Percentiles rank a stretch among this genome's conserved stretches.
Conservation (phyloP, 2,329 filamentous ascomycete species). For the Aschersonia sp. region DNA sequence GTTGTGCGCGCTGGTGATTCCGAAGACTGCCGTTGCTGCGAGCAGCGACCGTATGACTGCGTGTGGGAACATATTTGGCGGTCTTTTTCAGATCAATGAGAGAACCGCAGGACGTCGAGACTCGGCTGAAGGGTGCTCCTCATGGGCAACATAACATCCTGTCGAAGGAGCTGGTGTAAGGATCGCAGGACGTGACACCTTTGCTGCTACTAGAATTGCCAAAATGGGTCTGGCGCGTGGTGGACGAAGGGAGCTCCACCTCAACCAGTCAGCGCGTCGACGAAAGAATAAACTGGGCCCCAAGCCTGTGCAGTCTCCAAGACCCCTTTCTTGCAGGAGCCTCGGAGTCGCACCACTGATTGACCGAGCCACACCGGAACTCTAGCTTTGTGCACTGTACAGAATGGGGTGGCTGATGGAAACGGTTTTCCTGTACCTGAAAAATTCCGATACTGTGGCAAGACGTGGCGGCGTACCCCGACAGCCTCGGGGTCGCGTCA, state of each 20-base stretch:
- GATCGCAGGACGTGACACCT: not conserved
- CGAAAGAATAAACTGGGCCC: not conserved
- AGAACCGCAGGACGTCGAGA: no score
- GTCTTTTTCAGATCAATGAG: no score
- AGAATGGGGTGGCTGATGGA: not conserved
- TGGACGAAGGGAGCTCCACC: not conserved
- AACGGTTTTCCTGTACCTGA: not conserved
- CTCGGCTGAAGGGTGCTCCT: no score
- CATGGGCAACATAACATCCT: no score
- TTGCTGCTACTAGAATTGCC: not conserved
- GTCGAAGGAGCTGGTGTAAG: no score
- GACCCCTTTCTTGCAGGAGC: not conserved
- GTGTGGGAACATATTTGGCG: constrained; percentile 13
- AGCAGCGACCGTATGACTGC: constrained; percentile 25
- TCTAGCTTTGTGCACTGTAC: not conserved
- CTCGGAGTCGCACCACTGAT: not conserved
- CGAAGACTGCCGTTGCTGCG: constrained; percentile 25
- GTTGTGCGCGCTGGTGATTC: constrained; percentile 71
- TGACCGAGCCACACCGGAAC: not conserved
- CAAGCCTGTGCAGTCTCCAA: not conserved
- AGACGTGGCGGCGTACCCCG: not conserved
- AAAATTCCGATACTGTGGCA: not conserved
- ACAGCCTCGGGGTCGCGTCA: no score
- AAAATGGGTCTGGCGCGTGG: not conserved
- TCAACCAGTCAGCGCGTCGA: not conserved